Conservation (phyloP, 495 filamentous ascomycete genomes). For the Tuber melanosporum region DNA sequence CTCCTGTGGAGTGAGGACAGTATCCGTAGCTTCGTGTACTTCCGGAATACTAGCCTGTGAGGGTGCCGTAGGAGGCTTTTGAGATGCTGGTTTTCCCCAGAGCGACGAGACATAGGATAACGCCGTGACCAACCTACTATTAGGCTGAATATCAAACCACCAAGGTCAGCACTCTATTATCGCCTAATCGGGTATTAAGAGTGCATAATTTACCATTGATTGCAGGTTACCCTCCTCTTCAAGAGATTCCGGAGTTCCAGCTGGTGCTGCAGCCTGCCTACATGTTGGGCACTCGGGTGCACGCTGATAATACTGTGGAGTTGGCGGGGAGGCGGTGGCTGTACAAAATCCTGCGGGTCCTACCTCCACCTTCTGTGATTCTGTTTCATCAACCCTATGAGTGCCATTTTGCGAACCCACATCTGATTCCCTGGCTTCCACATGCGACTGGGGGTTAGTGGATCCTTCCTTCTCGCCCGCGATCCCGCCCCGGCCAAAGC, state of each 20-base stretch:
- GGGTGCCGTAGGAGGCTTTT: background rate
- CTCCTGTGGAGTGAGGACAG: background rate
- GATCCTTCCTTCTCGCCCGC: background rate
- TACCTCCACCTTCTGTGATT: background rate
- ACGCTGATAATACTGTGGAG: background rate
- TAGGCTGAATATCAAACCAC: background rate
- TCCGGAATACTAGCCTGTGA: background rate
- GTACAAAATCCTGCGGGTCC: background rate
- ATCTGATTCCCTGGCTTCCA: background rate
- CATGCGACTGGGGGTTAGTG: background rate
- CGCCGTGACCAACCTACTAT: background rate
- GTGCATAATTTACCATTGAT: background rate
- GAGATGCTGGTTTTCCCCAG: background rate
- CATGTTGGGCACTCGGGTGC: background rate
- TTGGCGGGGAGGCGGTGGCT: background rate
- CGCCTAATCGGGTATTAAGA: background rate
- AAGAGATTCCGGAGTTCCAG: background rate
- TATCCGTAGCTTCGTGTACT: background rate
- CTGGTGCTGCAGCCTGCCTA: background rate
- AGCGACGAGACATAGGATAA: background rate
- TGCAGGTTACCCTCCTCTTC: background rate
- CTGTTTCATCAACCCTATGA: background rate
- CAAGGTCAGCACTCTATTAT: background rate
- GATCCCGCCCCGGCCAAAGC: background rate
- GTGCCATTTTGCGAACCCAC: background rate